Base-by-base conservation (phyloP, 441 rosid genomes). In the Flueggea neowawraea region DNA sequence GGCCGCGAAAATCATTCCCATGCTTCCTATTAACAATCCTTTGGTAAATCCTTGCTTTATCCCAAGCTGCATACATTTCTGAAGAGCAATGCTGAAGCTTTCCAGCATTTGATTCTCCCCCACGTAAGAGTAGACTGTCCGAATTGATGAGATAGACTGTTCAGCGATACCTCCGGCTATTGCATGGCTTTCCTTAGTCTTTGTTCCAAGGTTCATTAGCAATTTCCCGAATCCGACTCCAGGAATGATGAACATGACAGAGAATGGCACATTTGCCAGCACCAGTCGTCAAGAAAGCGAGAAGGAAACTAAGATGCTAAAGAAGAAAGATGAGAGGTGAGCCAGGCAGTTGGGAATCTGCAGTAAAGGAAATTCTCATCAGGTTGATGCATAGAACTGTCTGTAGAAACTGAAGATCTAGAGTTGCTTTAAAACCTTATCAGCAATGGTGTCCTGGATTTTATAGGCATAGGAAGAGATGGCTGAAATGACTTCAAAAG, bases 1-100 rank as follows among this genome's bases (percentile, higher is more conserved):
- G 15, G 60, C 62, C 4, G 64, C 71, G 33, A 61, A 81, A 52
- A 74, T 64, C 49, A 78, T 69, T 54, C 81, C 79, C 77, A 73
- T 81, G 65, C 83, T 81, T 39, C 81, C 83, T 10, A 81, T 69
- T 63, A 74, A 41, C 61, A 81, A 62, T 47, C 86, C 86, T 65
- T 81, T 81, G 12, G 63, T 50, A n/a, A 78, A 65, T 12, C 86
- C 86, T 66, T 71, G 74, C 62, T 74, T 74, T 10, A 74, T 52
- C 0, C 81, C 76, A 12, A 76, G 70, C 66, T 67, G 73, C 73
- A 70, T 65, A 32, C 66, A 71, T 41, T 51, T 76, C 16, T 74
- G 33, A 55, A 78, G 81, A 1, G 75, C 74, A 5, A 11, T 49
- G 59, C 77, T 64, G 57, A 73, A 81, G 31, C 57, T 68, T 2